Evolutionary conservation across 2,329 filamentous ascomycete species (phyloP).

Genomic region (Monilinia fructigena): DNA sequence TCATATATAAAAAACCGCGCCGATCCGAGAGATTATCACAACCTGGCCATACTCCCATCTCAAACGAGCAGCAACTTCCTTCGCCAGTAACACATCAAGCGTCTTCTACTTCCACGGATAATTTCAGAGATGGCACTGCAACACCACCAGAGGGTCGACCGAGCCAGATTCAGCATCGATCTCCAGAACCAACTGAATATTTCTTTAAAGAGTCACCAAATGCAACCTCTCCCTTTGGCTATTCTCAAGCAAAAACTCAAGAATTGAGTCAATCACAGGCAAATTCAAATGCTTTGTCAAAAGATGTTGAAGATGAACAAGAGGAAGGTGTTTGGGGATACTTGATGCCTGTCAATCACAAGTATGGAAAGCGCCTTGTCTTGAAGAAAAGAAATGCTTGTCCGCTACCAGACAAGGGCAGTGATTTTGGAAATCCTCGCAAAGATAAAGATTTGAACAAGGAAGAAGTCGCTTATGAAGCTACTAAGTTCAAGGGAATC

Average conservation of each 20-base stretch:
- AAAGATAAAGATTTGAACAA: conserved; percentile 50
- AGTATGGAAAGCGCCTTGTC: conserved; percentile 68
- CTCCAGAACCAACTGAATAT: conserved; percentile 39
- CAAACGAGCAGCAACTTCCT: conserved; percentile 68
- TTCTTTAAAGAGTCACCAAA: conserved; percentile 24
- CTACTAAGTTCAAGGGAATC: conserved; percentile 58
- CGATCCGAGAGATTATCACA: conserved; percentile 68
- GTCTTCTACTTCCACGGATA: conserved; percentile 57
- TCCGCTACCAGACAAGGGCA: conserved; percentile 53
- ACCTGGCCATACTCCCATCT: conserved; percentile 56
- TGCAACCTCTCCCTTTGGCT: conserved; percentile 48
- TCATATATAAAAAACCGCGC: conserved; percentile 77
- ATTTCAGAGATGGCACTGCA: conserved; percentile 66
- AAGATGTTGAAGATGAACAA: conserved; percentile 82
- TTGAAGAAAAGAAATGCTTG: conserved; percentile 73
- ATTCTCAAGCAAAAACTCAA: conserved; percentile 48
- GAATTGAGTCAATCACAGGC: conserved; percentile 55
- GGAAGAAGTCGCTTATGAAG: conserved; percentile 61
- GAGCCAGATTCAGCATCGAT: conserved; percentile 50
- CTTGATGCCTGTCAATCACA: conserved; percentile 74
- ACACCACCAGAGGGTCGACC: conserved; percentile 64
- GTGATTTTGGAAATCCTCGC: conserved; percentile 44
- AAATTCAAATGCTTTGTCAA: conserved; percentile 67
- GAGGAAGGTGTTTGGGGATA: conserved; percentile 87
- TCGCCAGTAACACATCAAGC: conserved; percentile 74